A percentile compares a stretch with the other conserved stretches of the same genome.
Conservation (phyloP, 2,329 filamentous ascomycete species). For the Phialophora tarda region DNA sequence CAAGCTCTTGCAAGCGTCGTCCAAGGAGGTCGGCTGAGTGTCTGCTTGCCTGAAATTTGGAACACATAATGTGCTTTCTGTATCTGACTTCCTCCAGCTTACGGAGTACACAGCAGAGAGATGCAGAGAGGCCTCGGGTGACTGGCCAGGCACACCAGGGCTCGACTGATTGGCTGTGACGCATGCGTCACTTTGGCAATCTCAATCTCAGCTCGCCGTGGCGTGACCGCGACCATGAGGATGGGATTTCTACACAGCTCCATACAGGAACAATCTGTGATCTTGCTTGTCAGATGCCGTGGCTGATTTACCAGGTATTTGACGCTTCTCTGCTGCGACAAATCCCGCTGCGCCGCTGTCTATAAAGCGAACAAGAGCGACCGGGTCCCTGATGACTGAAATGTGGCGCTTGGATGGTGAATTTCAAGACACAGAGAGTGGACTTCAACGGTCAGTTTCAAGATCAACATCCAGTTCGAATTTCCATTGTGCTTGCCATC, state of each 20-base stretch:
- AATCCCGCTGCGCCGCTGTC: background rate
- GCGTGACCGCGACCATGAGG: background rate
- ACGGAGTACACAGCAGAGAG: too few relatives aligned
- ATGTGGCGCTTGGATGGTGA: background rate
- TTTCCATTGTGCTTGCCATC: background rate
- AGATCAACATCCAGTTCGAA: background rate
- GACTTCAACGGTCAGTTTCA: background rate
- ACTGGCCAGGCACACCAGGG: too few relatives aligned
- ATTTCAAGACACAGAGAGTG: background rate
- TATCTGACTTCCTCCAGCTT: too few relatives aligned
- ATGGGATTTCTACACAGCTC: background rate
- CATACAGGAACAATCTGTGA: background rate
- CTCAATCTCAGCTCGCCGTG: background rate
- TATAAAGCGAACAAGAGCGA: background rate
- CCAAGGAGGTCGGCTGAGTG: too few relatives aligned
- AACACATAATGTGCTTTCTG: too few relatives aligned
- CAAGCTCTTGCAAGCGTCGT: too few relatives aligned
- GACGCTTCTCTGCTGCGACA: background rate
- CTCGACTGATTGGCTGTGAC: too few relatives aligned
- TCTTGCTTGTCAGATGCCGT: background rate
- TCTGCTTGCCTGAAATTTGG: too few relatives aligned
- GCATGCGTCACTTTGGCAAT: background rate
- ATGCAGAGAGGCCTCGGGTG: too few relatives aligned
- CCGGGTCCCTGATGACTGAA: background rate
- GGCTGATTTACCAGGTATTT: background rate